These are phyloP conservation scores for Suillus tomentosus DNA, from an alignment of 768 basidiomycete species.

Conservation along the genomic window DNA sequence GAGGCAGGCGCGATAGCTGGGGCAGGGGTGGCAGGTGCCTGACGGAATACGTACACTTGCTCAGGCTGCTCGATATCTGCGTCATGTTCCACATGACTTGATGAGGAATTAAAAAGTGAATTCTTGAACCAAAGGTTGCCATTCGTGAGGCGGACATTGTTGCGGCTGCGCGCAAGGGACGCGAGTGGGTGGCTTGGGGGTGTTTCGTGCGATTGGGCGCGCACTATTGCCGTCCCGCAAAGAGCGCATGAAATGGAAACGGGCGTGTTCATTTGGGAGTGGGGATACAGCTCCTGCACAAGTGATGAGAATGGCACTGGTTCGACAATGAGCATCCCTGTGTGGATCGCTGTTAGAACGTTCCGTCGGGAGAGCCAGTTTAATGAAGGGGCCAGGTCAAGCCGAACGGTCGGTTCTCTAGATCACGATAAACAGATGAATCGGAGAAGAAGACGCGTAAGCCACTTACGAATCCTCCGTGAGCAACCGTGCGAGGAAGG, in stretches of 20 bases:
- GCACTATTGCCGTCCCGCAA: conserved; percentile 62
- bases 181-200: conserved; percentile 37
- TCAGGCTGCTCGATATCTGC: conserved; percentile 33
- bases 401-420: conserved; percentile 89
- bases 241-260: conserved; percentile 71
- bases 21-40: conserved; percentile 39
- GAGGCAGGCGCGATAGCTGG: conserved; percentile 24
- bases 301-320: conserved; percentile 69
- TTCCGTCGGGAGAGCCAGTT: conserved; percentile 92
- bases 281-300: conserved; percentile 51
- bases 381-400: conserved; percentile 92
- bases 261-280: conserved; percentile 46
- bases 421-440: conserved; percentile 15
- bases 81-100: conserved; percentile 17
- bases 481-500: conserved; percentile 75
- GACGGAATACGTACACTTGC: conserved; percentile 70
- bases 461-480: conserved; percentile 82
- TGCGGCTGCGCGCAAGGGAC: conserved; percentile 34
- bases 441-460: not conserved
- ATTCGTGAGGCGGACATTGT: conserved; percentile 44
- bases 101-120: conserved; percentile 38
- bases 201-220: conserved; percentile 28
- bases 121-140: conserved; percentile 64
- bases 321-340: conserved; percentile 86
- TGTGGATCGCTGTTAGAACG: conserved; percentile 82